A percentile compares a stretch with the other conserved stretches of the same genome.
These are phyloP conservation scores for Cytospora chrysosperma DNA, from an alignment of 2,329 filamentous ascomycete species.

Conservation along the genomic window DNA sequence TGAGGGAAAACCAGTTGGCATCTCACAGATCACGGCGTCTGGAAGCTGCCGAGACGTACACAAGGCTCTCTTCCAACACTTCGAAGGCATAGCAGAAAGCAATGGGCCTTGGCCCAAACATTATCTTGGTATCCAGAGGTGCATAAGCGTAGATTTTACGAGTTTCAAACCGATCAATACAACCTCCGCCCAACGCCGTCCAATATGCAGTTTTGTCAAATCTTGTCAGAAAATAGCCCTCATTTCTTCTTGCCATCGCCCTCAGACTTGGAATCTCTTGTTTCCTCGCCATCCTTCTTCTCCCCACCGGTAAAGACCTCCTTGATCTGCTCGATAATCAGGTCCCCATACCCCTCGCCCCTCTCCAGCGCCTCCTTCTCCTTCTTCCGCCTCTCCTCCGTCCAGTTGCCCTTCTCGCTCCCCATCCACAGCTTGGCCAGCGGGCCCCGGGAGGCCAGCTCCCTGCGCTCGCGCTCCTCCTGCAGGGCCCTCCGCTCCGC, in stretches of 20 bases:
- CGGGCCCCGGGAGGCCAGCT: conserved; percentile 28
- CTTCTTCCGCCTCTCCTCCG: conserved; percentile 49
- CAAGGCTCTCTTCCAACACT: background rate
- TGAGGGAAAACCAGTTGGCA: too few relatives aligned
- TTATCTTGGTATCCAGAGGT: background rate
- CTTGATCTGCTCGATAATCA: conserved; percentile 57
- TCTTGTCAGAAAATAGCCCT: background rate
- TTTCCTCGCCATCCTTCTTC: conserved; percentile 32
- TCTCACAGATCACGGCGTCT: background rate
- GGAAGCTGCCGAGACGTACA: background rate
- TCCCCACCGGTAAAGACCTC: conserved; percentile 45
- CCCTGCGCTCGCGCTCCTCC: conserved; percentile 28
- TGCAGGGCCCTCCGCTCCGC: conserved; percentile 34
- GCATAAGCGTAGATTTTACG: conserved; percentile 8
- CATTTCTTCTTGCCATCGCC: conserved; percentile 26
- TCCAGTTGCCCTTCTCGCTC: conserved; percentile 54
- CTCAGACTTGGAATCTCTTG: conserved; percentile 31
- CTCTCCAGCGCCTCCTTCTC: conserved; percentile 54
- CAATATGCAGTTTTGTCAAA: conserved; percentile 6
- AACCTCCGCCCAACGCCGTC: background rate
- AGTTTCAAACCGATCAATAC: background rate
- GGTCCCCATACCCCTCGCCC: conserved; percentile 54
- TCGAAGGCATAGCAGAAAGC: background rate
- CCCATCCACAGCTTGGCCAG: conserved; percentile 59
- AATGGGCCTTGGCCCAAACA: background rate